Conservation (phyloP, 2,329 filamentous ascomycete species). For the Pseudogymnoascus sp. region DNA sequence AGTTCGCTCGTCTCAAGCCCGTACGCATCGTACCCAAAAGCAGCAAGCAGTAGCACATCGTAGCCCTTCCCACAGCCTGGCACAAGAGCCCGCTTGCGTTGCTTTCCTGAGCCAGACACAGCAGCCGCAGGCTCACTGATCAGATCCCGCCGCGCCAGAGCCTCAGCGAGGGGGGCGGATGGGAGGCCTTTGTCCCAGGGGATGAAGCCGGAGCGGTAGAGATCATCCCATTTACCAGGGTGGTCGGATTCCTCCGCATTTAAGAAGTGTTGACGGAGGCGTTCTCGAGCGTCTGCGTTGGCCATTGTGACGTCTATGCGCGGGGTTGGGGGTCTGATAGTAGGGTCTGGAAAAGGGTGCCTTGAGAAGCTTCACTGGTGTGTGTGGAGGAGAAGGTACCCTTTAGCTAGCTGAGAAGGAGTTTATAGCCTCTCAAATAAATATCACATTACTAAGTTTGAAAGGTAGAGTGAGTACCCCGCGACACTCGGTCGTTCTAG, state of each 20-base stretch:
- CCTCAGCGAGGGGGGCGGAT: slow-evolving; percentile 46
- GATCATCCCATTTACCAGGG: slow-evolving; percentile 37
- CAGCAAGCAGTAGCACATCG: slow-evolving; percentile 68
- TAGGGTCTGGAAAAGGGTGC: not conserved
- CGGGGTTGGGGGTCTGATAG: not conserved
- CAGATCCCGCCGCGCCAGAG: slow-evolving; percentile 42
- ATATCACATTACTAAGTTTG: slow-evolving; percentile 4
- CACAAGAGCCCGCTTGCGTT: slow-evolving; percentile 55
- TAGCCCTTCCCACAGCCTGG: slow-evolving; percentile 79
- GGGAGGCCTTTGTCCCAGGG: slow-evolving; percentile 53
- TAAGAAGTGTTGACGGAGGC: slow-evolving; percentile 23
- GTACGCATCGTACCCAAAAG: slow-evolving; percentile 69
- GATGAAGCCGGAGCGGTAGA: slow-evolving; percentile 39
- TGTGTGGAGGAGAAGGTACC: not conserved
- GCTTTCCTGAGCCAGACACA: slow-evolving; percentile 13
- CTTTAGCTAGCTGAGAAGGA: not conserved
- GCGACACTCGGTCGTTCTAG: not conserved
- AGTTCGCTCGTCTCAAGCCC: slow-evolving; percentile 60
- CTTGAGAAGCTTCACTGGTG: not conserved
- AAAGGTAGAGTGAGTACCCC: not conserved
- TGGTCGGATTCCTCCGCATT: slow-evolving; percentile 17
- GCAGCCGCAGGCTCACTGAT: slow-evolving; percentile 28
- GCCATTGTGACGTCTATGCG: not conserved
- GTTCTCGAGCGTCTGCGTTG: slow-evolving; percentile 17
- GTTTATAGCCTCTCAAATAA: not conserved